These are phyloP conservation scores for Nannizziopsis arthrosporioides DNA, from an alignment of 2,329 filamentous ascomycete genomes.

Conservation along the genomic window DNA sequence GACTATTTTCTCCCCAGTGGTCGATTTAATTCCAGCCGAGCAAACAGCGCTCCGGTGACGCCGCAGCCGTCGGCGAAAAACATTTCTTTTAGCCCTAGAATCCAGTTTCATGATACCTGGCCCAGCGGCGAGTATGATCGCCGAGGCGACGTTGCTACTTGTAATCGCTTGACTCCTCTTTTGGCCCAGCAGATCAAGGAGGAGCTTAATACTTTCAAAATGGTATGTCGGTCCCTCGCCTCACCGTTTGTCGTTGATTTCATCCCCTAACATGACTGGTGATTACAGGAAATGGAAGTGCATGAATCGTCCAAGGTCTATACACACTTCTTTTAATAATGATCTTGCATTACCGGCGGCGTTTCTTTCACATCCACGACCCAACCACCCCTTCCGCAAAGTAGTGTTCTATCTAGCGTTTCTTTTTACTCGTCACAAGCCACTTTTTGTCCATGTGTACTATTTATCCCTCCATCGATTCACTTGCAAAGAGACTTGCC, in stretches of 20 bases:
- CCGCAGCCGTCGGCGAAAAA: slow-evolving; percentile 52
- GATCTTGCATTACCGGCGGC: slow-evolving; percentile 14
- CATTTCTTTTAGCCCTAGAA: slow-evolving; percentile 74
- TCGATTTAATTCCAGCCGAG: slow-evolving; percentile 56
- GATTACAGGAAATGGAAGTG: slow-evolving; percentile 88
- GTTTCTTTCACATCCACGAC: slow-evolving; percentile 4
- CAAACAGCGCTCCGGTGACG: slow-evolving; percentile 69
- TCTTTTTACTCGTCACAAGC: no score
- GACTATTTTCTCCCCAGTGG: slow-evolving; percentile 81
- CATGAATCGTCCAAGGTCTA: slow-evolving; percentile 98
- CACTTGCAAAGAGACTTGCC: not conserved
- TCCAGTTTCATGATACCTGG: slow-evolving; percentile 95
- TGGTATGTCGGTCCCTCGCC: slow-evolving; percentile 51
- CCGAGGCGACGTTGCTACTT: slow-evolving; percentile 89
- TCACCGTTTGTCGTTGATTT: slow-evolving; percentile 2
- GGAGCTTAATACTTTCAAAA: slow-evolving; percentile 98
- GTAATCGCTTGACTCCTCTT: slow-evolving; percentile 93
- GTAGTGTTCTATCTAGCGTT: slow-evolving; percentile 1
- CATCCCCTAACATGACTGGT: slow-evolving; percentile 15
- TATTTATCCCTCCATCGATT: slow-evolving; percentile 3
- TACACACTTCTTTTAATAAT: slow-evolving; percentile 91
- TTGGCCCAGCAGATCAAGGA: slow-evolving; percentile 98
- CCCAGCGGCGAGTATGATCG: slow-evolving; percentile 91
- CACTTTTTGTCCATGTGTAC: slow-evolving; percentile 9
- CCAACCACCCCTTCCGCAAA: not conserved